Evolutionary conservation across 2,329 filamentous ascomycete species (phyloP), one percentile per base, ranked within the genome.

Genomic region (Ophiostoma pallidulum): DNA sequence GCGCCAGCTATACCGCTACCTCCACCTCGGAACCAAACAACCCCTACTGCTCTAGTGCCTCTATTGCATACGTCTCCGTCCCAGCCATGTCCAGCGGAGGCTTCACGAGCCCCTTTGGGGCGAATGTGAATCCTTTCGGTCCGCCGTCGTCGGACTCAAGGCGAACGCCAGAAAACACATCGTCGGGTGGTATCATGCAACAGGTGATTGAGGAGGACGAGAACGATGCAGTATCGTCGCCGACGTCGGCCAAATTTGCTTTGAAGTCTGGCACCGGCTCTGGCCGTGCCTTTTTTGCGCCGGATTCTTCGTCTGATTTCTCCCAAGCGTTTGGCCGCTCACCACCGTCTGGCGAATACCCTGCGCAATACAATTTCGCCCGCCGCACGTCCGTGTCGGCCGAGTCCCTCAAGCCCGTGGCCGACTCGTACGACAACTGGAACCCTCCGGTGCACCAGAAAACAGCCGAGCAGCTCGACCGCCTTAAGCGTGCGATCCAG

Each of bases 341-440:
- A 57, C 63, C 71, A 19, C 73, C 74, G 51, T 68, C 75, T 33
- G 81, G 86, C 55, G 81, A 79, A 58, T 87, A 95, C 61, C 92
- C 92, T 48, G 84, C 79, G 57, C 90, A 97, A 64, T 97, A 96
- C 70, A 94, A 94, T 65, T 83, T 95, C 67, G 86, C 80, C 58
- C 85, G 92, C 54, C 86, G 92, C 59, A 96, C 90, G 33, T 97
- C 92, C 4, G 92, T 98, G 45, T 97, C 92, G 35, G 92, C 92
- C 43, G 92, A 98, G 68, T 96, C 91, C 2, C 75, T 97, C 60
- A 94, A 95, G 65, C 92, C 92, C 16, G 86, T 82, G 41, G 82
- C 85, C 28, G 83, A 89, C 51, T 79, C 80, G 49, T 83, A 87
- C 59, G 88, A 92, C 64, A 92, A 87, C 66, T 98, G 91, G 90